These are phyloP conservation scores for Sutorius australiensis DNA, from an alignment of 768 basidiomycete species.

Conservation along the genomic window DNA sequence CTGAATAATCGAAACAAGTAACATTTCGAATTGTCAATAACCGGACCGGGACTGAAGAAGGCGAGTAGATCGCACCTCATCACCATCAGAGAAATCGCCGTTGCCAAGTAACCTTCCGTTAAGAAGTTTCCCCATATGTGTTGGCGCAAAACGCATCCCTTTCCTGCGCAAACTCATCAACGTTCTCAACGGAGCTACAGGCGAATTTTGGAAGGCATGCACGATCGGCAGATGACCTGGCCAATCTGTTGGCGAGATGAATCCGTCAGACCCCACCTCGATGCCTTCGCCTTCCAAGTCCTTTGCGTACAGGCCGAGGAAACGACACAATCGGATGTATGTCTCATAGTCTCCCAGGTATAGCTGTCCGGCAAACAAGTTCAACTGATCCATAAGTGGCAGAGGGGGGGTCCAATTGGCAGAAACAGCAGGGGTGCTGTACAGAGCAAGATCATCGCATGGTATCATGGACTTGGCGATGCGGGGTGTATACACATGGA, in stretches of 20 bases:
- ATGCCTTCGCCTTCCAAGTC: constrained; percentile 9
- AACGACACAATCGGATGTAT: background rate
- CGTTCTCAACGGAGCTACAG: constrained; percentile 25
- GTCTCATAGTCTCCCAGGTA: background rate
- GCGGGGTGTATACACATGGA: no score
- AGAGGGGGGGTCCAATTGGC: background rate
- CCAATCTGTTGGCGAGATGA: constrained; percentile 17
- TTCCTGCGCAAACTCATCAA: constrained; percentile 35
- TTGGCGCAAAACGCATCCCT: constrained; percentile 34
- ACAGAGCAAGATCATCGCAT: no score
- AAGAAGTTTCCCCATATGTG: constrained; percentile 42
- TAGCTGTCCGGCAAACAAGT: no score
- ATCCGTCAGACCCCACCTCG: constrained; percentile 17
- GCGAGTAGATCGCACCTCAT: background rate
- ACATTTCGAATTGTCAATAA: no score
- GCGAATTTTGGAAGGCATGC: constrained; percentile 35
- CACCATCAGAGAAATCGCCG: constrained; percentile 2
- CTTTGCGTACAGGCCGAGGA: constrained; percentile 6
- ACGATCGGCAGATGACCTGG: background rate
- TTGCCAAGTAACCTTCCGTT: constrained; percentile 22
- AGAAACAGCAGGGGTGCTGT: constrained; percentile 1
- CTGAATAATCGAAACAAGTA: no score
- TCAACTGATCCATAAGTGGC: background rate
- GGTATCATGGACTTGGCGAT: no score
- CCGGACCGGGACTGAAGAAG: no score